Percentiles rank a stretch among this genome's conserved stretches.
Conservation (phyloP, 2,329 filamentous ascomycete species). For the Botrytis squamosa region DNA sequence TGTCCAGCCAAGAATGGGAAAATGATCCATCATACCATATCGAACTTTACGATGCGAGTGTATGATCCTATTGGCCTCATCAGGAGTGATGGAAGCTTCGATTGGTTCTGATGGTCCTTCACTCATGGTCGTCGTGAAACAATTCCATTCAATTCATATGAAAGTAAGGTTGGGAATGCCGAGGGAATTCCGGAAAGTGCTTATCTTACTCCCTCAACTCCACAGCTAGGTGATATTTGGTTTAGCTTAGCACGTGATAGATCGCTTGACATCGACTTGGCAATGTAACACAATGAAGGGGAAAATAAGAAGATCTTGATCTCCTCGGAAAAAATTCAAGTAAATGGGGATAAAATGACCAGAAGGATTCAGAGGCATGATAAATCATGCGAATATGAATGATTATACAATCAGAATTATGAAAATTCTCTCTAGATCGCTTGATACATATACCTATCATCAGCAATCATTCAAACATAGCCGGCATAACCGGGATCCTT, state of each 20-base stretch:
- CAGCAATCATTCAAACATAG: background rate
- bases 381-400: background rate
- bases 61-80: slow-evolving; percentile 67
- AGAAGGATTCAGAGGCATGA: background rate
- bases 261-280: background rate
- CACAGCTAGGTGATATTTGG: slow-evolving; percentile 2
- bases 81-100: slow-evolving; percentile 42
- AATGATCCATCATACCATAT: slow-evolving; percentile 53
- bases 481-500: background rate
- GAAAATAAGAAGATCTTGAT: background rate
- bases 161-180: slow-evolving; percentile 7
- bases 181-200: slow-evolving; percentile 22
- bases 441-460: slow-evolving; percentile 4
- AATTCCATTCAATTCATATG: slow-evolving; percentile 19
- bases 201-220: slow-evolving; percentile 8
- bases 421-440: background rate
- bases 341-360: background rate
- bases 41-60: slow-evolving; percentile 68
- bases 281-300: slow-evolving; percentile 2
- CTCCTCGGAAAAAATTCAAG: background rate
- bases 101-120: slow-evolving; percentile 28
- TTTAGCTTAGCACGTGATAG: slow-evolving; percentile 10
- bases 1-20: slow-evolving; percentile 14
- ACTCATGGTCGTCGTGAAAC: slow-evolving; percentile 27
- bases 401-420: background rate